Evolutionary conservation across 78 protist genomes (phyloP), one percentile per base, ranked within the genome.

Genomic region (Chrysochromulina parva): DNA sequence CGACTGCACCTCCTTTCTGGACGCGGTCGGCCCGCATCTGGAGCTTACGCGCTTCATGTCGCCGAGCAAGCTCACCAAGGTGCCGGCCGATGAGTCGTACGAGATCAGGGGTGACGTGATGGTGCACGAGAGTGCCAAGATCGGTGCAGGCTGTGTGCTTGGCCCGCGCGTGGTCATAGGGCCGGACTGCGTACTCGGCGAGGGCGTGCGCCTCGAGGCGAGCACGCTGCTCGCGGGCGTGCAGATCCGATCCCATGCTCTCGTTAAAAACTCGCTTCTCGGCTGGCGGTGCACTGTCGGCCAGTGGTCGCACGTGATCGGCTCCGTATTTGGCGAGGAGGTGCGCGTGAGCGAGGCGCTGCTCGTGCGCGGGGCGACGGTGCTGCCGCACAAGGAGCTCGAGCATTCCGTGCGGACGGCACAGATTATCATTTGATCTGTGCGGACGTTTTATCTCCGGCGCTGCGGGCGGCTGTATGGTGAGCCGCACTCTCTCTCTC

Each of bases 341-440:
- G 84, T 74, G 73, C 7, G 47, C 47, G 26, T 66, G 24, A 14
- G 62, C 62, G 78, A 48, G 20, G 84, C 28, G 58, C 54, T 50
- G 14, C 55, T 74, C 48, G 14, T 74, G 19, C 47, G 50, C 6
- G 55, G 84, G 28, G 58, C 84, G 55, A 74, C 84, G 6, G 55
- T 74, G 38, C 55, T 74, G n/a, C 84, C 84, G 84, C 84, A 74
- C n/a, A 74, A 74, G 84, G n/a, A 74, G 55, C 84, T 74, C 57
- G 10, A 24, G 14, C 14, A 17, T 3, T 11, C 9, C 48, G 28
- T 69, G 16, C 78, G 78, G 13, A 69, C 16, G n/a, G n/a, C 38
- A 3, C n/a, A 69, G 50, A 69, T 69, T 13, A 50, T 69, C 78
- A 69, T 69, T 3, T 69, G 78, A 69, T 38, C 38, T 38, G 38